Percentiles rank a stretch among this genome's conserved stretches.
phyloP scores from a whole-genome alignment of 2,329 filamentous ascomycete genomes.

The Falciphora oryzae region DNA sequence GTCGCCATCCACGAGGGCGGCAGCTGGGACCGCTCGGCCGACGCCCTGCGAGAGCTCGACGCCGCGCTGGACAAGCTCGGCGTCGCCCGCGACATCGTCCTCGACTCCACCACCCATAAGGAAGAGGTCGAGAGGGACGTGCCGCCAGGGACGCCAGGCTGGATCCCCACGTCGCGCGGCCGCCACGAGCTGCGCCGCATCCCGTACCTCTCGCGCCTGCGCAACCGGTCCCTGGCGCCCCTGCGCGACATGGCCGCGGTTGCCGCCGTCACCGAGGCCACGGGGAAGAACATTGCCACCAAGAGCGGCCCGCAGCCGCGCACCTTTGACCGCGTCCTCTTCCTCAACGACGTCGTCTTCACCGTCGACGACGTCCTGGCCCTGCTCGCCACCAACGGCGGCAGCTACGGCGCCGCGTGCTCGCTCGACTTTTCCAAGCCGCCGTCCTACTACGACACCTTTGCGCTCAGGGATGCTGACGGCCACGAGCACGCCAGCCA shows the following conservation, averaged over 20 bases:
- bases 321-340: conserved; percentile 50
- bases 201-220: conserved; percentile 58
- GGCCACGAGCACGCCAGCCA: conserved; percentile 46
- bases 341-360: conserved; percentile 57
- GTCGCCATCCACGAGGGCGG: conserved; percentile 63
- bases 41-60: conserved; percentile 52
- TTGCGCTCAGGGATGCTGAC: conserved; percentile 49
- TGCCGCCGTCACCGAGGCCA: background rate
- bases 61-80: conserved; percentile 41
- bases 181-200: conserved; percentile 57
- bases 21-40: conserved; percentile 62
- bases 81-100: conserved; percentile 25
- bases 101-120: conserved; percentile 42
- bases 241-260: conserved; percentile 38
- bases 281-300: background rate
- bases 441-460: conserved; percentile 55
- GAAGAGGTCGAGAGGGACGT: conserved; percentile 44
- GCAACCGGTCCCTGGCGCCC: conserved; percentile 58
- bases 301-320: conserved; percentile 23
- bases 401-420: conserved; percentile 54
- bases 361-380: conserved; percentile 38
- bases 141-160: conserved; percentile 39
- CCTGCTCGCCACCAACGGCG: conserved; percentile 47
- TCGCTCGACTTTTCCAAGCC: conserved; percentile 51
- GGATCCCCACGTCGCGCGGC: conserved; percentile 50